phyloP scores from a whole-genome alignment of 371 early-diverging fungal genomes.

The Mucor mucedo region DNA sequence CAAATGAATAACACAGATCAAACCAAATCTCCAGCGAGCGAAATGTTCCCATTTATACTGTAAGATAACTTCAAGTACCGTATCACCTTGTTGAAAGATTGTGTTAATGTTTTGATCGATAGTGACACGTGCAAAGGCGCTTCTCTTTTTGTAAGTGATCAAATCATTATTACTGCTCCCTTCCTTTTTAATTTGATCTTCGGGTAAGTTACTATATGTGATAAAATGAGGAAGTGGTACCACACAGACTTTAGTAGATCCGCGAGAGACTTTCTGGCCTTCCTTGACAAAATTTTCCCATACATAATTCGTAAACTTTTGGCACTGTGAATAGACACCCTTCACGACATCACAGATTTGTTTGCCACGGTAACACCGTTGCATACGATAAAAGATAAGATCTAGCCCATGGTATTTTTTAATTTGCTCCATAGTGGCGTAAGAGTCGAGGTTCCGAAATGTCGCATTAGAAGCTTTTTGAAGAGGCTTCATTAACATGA shows the following conservation, averaged over 20 bases:
- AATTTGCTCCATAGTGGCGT: slow-evolving; percentile 13
- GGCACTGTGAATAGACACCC: background rate
- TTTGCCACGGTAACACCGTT: too few species aligned
- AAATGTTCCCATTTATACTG: slow-evolving; percentile 23
- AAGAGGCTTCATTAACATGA: slow-evolving; percentile 3
- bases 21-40: background rate
- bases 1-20: background rate
- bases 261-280: background rate
- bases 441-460: slow-evolving; percentile 6
- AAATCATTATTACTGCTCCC: background rate
- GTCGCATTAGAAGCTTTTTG: slow-evolving; percentile 3
- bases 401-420: background rate
- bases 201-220: slow-evolving; percentile 9
- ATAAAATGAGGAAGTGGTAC: slow-evolving; percentile 18
- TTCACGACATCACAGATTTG: too few species aligned
- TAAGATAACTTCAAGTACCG: slow-evolving; percentile 12
- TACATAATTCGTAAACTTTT: too few species aligned
- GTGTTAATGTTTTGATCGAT: slow-evolving; percentile 7
- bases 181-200: slow-evolving; percentile 3
- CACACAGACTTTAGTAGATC: slow-evolving; percentile 3
- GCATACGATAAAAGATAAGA: too few species aligned
- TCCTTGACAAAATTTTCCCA: background rate
- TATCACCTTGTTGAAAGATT: slow-evolving; percentile 22
- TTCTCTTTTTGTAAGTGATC: slow-evolving; percentile 4
- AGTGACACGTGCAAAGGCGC: slow-evolving; percentile 5